Conservation (phyloP, 2,329 filamentous ascomycete genomes). For the Penicillium nordicum region DNA sequence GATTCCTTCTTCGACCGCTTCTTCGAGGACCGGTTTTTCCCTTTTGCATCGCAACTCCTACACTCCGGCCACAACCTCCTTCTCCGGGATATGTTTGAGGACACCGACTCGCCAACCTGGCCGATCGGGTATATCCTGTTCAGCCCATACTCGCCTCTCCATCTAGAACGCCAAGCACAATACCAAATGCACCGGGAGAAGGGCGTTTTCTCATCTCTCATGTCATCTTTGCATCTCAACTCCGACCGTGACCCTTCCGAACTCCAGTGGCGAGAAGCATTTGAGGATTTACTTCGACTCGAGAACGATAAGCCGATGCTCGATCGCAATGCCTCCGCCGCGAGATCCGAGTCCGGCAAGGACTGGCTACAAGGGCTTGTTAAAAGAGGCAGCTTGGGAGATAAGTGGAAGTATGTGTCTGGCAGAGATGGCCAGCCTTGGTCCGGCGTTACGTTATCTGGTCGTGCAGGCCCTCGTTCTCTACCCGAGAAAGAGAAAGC, state of each 20-base stretch:
- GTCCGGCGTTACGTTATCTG: constrained; percentile 23
- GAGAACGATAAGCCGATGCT: constrained; percentile 45
- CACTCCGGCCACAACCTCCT: constrained; percentile 28
- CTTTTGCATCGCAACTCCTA: constrained; percentile 29
- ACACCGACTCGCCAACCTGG: constrained; percentile 39
- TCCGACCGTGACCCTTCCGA: constrained; percentile 35
- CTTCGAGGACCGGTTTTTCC: constrained; percentile 30
- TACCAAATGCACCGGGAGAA: constrained; percentile 25
- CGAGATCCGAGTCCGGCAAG: constrained; percentile 30
- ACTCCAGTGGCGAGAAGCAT: constrained; percentile 55
- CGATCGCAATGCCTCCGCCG: constrained; percentile 26
- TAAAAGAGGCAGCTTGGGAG: constrained; percentile 42
- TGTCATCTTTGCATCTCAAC: constrained; percentile 30
- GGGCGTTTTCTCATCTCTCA: constrained; percentile 35
- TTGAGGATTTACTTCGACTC: constrained; percentile 56
- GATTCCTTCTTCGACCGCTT: constrained; percentile 36
- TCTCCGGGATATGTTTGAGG: constrained; percentile 32
- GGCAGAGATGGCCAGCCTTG: constrained; percentile 21
- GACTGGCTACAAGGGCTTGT: constrained; percentile 43
- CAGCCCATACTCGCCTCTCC: constrained; percentile 55
- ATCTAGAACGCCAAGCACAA: constrained; percentile 48
- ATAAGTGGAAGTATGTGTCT: constrained; percentile 36
- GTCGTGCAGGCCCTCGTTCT: constrained; percentile 6
- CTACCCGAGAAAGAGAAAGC: constrained; percentile 16
- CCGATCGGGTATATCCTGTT: constrained; percentile 44